Evolutionary conservation across 2,329 filamentous ascomycete genomes (phyloP).

Genomic region (Fusarium algeriense): DNA sequence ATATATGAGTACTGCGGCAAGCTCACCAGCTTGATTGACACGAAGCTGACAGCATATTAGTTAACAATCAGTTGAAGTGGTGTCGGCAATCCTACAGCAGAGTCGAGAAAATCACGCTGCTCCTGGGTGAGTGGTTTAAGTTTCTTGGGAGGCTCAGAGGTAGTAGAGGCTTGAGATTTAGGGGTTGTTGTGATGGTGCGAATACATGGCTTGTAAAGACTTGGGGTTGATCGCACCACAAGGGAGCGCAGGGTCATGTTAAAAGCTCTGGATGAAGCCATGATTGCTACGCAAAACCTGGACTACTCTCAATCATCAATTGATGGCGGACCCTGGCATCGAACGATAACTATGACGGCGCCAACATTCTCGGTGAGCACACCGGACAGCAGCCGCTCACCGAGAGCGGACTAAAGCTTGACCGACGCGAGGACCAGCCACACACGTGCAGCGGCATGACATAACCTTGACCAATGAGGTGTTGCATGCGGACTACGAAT

Average conservation of each 20-base stretch:
- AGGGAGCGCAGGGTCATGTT: conserved; percentile 32
- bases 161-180: conserved; percentile 32
- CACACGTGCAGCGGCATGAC: conserved; percentile 46
- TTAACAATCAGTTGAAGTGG: background rate
- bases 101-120: conserved; percentile 80
- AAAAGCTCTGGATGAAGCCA: conserved; percentile 40
- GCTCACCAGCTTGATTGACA: conserved; percentile 96
- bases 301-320: conserved; percentile 20
- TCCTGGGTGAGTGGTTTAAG: conserved; percentile 73
- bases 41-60: conserved; percentile 70
- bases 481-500: conserved; percentile 37
- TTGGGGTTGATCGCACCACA: conserved; percentile 25
- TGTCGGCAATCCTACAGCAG: conserved; percentile 67
- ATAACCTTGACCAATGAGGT: conserved; percentile 45
- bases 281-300: conserved; percentile 14
- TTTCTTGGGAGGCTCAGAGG: conserved; percentile 51
- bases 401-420: conserved; percentile 45
- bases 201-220: conserved; percentile 30
- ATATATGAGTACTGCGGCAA: conserved; percentile 97
- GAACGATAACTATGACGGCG: conserved; percentile 43
- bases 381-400: conserved; percentile 23
- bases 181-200: conserved; percentile 42
- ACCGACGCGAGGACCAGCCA: conserved; percentile 36
- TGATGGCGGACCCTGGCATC: conserved; percentile 32
- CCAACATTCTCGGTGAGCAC: conserved; percentile 33